Percentiles rank a stretch among this genome's conserved stretches.
Conservation (phyloP, 441 rosid species). For the Codiaeum variegatum region DNA sequence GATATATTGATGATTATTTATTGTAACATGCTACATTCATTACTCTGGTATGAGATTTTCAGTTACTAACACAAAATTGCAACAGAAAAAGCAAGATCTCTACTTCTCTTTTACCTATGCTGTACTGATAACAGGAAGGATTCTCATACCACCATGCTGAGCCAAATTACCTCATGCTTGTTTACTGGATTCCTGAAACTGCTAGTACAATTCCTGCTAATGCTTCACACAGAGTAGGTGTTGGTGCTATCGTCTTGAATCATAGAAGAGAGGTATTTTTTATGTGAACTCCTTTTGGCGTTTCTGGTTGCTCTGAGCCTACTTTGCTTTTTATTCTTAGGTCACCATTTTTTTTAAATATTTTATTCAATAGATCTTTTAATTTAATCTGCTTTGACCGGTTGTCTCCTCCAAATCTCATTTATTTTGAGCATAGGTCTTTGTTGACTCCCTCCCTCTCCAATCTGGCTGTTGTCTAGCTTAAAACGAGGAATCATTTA, state of each 20-base stretch:
- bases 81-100: not conserved
- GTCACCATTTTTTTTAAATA: not conserved
- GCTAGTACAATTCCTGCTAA: conserved; percentile 67
- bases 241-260: conserved; percentile 74
- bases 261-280: conserved; percentile 62
- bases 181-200: conserved; percentile 73
- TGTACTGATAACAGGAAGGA: conserved; percentile 55
- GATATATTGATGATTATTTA: not conserved
- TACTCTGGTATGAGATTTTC: not conserved
- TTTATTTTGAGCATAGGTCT: not conserved
- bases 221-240: conserved; percentile 70
- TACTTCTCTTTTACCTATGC: conserved; percentile 4
- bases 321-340: not conserved
- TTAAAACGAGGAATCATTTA: not conserved
- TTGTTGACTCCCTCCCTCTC: not conserved
- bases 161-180: conserved; percentile 77
- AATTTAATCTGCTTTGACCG: not conserved
- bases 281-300: not conserved
- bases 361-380: not conserved
- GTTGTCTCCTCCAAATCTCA: not conserved
- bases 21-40: not conserved
- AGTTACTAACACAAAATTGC: not conserved
- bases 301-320: conserved; percentile 17
- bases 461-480: not conserved
- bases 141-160: conserved; percentile 84